Conservation (phyloP, 75 land plant genomes). For the Selaginella moellendorffii region DNA sequence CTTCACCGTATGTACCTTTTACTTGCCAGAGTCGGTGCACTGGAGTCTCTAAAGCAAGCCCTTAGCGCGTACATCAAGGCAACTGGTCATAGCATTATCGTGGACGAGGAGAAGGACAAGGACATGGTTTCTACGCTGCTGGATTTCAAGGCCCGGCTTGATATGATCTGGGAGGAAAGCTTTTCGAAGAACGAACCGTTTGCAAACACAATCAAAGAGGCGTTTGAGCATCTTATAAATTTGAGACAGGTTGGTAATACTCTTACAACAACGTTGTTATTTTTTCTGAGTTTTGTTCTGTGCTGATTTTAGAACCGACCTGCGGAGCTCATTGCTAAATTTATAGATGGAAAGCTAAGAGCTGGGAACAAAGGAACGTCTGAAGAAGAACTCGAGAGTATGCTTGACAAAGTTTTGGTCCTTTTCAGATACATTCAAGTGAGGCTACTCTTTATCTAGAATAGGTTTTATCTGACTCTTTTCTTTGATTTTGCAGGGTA, state of each 20-base stretch:
- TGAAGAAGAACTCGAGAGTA: conserved; percentile 93
- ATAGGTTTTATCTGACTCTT: too few species aligned
- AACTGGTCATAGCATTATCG: conserved; percentile 75
- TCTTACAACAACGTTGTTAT: background rate
- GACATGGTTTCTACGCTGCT: conserved; percentile 80
- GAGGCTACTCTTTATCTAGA: too few species aligned
- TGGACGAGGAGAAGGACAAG: conserved; percentile 99
- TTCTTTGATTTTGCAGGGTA: conserved; percentile 43
- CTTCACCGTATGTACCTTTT: conserved; percentile 78
- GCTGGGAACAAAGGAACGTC: conserved; percentile 99
- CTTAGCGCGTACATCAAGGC: conserved; percentile 67
- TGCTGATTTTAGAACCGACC: conserved; percentile 62
- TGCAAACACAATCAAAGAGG: conserved; percentile 82
- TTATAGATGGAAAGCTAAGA: conserved; percentile 96
- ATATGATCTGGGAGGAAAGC: conserved; percentile 88
- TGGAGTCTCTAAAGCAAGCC: conserved; percentile 63
- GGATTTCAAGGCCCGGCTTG: conserved; percentile 90
- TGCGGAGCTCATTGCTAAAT: conserved; percentile 97
- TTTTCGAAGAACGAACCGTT: conserved; percentile 81
- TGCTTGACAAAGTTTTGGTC: conserved; percentile 85
- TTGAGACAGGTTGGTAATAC: conserved; percentile 64
- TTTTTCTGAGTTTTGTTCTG: background rate
- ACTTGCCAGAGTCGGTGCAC: conserved; percentile 74
- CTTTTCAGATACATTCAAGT: conserved; percentile 96
- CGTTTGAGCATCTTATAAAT: conserved; percentile 96